Evolutionary conservation across 2,329 filamentous ascomycete species (phyloP), one percentile per base, ranked within the genome.

Genomic region (Tolypocladium cylindrosporum): DNA sequence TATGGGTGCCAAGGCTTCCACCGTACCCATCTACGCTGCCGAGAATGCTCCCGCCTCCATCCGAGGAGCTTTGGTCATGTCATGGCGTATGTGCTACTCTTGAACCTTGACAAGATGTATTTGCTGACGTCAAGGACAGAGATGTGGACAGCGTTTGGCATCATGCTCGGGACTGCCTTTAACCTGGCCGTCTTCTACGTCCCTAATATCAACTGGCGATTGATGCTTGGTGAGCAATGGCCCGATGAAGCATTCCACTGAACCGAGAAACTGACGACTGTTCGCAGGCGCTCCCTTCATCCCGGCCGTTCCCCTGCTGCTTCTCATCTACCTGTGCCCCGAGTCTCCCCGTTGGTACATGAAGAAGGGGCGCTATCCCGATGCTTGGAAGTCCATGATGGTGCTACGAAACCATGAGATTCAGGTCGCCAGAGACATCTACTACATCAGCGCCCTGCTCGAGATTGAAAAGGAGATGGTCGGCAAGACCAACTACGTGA

Each of bases 41-140:
- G 89, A 91, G 68, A 88, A 84, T 55, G 79, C 85, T 0, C 88
- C 88, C 0, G 84, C 87, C 2, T 70, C 77, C 4, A 85, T 91
- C 56, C 80, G 88, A 65, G 87, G 88, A 63, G 88, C 86, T 19
- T 75, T 94, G 3, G 89, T 92, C 61, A 93, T 93, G 89, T 87
- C 85, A 60, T 93, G 89, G 89, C 79, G 55, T 68, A 55, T 37
- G 63, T 59, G 5, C 42, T 50, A 5, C n/a, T 16, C 41, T 2
- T 11, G 13, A 9, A n/a, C 5, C 5, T 36, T 9, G n/a, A 3
- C 9, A 3, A 19, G 6, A 13, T 27, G 2, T 51, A n/a, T 55
- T 37, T 24, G 40, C 50, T 58, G 55, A 61, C 36, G 8, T 8
- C 6, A 40, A 2, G 19, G 4, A 27, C 50, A 90, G 72, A 83